These are phyloP conservation scores for Amanita muscaria DNA, from an alignment of 768 basidiomycete genomes.

Conservation along the genomic window DNA sequence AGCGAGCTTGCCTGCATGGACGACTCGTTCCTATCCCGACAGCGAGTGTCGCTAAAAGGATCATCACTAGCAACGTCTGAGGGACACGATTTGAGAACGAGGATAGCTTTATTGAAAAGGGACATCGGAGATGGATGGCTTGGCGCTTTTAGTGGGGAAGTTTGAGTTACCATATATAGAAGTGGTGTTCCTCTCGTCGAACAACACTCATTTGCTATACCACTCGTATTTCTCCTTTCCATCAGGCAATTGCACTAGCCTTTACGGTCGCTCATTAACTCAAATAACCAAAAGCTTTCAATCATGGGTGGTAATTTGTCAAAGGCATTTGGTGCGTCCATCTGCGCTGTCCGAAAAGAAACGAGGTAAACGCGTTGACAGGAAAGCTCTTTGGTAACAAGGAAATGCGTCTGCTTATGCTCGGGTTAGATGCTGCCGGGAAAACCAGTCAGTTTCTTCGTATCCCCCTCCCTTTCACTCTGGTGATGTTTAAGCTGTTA, in stretches of 20 bases:
- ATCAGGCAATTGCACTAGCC: too few species aligned
- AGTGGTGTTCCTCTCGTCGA: background rate
- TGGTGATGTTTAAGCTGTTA: constrained; percentile 23
- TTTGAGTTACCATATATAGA: background rate
- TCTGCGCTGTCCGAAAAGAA: constrained; percentile 11
- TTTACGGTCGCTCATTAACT: too few species aligned
- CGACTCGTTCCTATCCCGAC: background rate
- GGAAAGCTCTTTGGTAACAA: constrained; percentile 96
- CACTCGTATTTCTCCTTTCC: too few species aligned
- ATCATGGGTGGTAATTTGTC: constrained; percentile 84
- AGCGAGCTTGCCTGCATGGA: background rate
- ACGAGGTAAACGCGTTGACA: constrained; percentile 23
- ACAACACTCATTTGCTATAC: background rate
- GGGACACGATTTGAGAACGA: constrained; percentile 65
- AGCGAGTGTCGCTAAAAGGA: background rate
- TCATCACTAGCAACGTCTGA: constrained; percentile 13
- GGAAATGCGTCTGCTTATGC: constrained; percentile 97
- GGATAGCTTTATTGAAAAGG: constrained; percentile 72
- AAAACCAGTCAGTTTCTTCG: constrained; percentile 80
- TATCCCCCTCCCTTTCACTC: constrained; percentile 1
- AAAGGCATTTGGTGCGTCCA: constrained; percentile 61
- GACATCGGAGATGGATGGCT: constrained; percentile 91
- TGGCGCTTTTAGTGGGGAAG: constrained; percentile 53
- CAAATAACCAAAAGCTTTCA: too few species aligned
- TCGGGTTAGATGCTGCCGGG: constrained; percentile 95